Base-by-base conservation (phyloP, 1,284 basidiomycete species). In the Ustanciosporium gigantosporum region DNA sequence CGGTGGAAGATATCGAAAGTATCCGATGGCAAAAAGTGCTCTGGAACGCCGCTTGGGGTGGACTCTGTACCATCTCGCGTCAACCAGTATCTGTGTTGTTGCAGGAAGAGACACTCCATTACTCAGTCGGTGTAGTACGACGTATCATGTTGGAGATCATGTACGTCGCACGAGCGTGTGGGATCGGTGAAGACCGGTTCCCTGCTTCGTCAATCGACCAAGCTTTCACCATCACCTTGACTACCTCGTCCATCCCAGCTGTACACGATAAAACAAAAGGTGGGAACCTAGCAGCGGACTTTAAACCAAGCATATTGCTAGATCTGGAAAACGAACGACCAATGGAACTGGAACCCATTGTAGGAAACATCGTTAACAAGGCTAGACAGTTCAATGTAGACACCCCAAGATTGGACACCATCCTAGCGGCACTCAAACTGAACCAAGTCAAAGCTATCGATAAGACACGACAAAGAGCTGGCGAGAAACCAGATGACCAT, bases 1-100 rank as follows among this genome's bases (percentile, higher is more conserved):
- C 77, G 11, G 75, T 78, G 0, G 69, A 79, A 3, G 81, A 82
- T 43, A 81, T 83, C 46, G 80, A 81, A 60, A 71, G 73, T 13
- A 79, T 80, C 46, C 72, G 81, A 43, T 83, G 82, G 82, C 75
- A 80, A 37, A 83, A 83, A 59, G 52, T 68, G 9, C 53, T 74
- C 17, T 76, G 73, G 71, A 76, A 76, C 32, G 60, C 66, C 1
- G 56, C 61, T 15, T 76, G 74, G 74, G 74, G 74, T 15, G 72
- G 64, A 0, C 46, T 73, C 0, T 80, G 80, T 44, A 79, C 81
- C 3, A 73, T 82, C 0, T 74, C 81, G 0, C 78, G 81, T 6
- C 68, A 74, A 24, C 74, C 79, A 7, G 79, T 83, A 3, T 67
- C 77, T 3, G 74, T 74, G 8, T 66, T 82, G 3, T 60, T 79